Percentiles rank a stretch among this genome's conserved stretches.
Conservation (phyloP, 2,329 filamentous ascomycete species). For the Colletotrichum ledebouriae region DNA sequence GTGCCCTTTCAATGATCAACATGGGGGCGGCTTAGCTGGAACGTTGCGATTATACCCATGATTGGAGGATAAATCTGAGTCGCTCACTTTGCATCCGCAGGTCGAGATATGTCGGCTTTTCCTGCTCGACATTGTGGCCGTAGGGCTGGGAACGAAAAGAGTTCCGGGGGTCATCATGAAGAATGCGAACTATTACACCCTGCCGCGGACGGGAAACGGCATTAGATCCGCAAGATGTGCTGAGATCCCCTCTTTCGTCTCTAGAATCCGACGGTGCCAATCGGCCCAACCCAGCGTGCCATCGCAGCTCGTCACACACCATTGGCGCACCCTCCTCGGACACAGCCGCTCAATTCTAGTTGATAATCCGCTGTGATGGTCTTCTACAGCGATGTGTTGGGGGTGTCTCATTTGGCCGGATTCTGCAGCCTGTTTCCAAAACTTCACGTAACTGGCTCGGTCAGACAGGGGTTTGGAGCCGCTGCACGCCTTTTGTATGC, state of each 20-base stretch:
- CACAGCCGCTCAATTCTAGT: slow-evolving; percentile 14
- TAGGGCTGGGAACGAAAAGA: no score
- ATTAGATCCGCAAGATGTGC: not conserved
- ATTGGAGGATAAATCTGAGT: slow-evolving; percentile 1
- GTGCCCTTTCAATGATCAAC: slow-evolving; percentile 18
- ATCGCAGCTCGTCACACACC: slow-evolving; percentile 15
- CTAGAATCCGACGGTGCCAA: slow-evolving; percentile 8
- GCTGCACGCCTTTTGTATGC: slow-evolving; percentile 18
- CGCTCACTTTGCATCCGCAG: not conserved
- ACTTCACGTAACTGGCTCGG: slow-evolving; percentile 7
- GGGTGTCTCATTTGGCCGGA: slow-evolving; percentile 1
- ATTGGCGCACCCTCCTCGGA: slow-evolving; percentile 5
- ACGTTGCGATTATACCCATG: not conserved
- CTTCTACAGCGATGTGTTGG: not conserved
- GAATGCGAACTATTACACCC: not conserved
- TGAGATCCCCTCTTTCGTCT: not conserved
- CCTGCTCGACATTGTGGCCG: no score
- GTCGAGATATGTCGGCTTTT: no score
- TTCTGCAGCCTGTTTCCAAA: slow-evolving; percentile 13
- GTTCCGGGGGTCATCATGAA: not conserved
- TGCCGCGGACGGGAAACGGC: not conserved
- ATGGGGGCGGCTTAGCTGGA: not conserved
- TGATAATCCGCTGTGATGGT: slow-evolving; percentile 5
- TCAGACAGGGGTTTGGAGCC: not conserved
- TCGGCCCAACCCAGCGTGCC: slow-evolving; percentile 19